Percentiles rank a stretch among this genome's conserved stretches.
These are phyloP conservation scores for Gyromitra esculenta DNA, from an alignment of 2,329 filamentous ascomycete species.

Conservation along the genomic window DNA sequence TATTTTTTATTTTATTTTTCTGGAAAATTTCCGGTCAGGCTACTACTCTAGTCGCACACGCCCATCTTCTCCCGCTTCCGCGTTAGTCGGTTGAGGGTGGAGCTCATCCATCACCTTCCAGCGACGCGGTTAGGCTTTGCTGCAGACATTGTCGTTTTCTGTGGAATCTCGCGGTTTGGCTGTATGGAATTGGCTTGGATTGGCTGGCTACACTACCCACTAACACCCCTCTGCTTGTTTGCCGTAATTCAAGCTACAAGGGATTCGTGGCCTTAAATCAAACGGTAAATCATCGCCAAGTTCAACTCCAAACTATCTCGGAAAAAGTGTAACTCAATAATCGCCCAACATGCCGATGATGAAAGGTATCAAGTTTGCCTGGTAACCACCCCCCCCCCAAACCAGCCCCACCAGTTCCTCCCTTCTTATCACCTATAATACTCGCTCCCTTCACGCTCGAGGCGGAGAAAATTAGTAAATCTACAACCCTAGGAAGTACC, in stretches of 20 bases:
- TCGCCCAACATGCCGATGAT: constrained; percentile 55
- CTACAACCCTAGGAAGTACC: constrained; percentile 14
- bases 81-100: constrained; percentile 4
- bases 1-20: not conserved
- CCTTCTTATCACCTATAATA: not conserved
- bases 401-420: not conserved
- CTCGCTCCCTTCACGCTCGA: constrained; percentile 7
- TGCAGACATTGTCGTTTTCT: constrained; percentile 20
- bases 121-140: constrained; percentile 7
- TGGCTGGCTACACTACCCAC: constrained; percentile 27
- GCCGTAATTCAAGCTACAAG: constrained; percentile 5
- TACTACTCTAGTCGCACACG: constrained; percentile 17
- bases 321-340: constrained; percentile 31
- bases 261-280: constrained; percentile 43
- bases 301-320: constrained; percentile 26
- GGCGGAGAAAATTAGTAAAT: constrained; percentile 25
- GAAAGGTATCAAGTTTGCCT: constrained; percentile 57
- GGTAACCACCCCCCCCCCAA: constrained; percentile 50
- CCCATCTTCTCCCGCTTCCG: constrained; percentile 31
- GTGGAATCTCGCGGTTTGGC: constrained; percentile 29
- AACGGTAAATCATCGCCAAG: constrained; percentile 29
- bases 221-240: not conserved
- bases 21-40: constrained; percentile 4
- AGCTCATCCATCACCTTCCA: constrained; percentile 16
- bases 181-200: constrained; percentile 29